Conservation (phyloP, 805 yeast species). For the Trichomonascus vanleenenianus region DNA sequence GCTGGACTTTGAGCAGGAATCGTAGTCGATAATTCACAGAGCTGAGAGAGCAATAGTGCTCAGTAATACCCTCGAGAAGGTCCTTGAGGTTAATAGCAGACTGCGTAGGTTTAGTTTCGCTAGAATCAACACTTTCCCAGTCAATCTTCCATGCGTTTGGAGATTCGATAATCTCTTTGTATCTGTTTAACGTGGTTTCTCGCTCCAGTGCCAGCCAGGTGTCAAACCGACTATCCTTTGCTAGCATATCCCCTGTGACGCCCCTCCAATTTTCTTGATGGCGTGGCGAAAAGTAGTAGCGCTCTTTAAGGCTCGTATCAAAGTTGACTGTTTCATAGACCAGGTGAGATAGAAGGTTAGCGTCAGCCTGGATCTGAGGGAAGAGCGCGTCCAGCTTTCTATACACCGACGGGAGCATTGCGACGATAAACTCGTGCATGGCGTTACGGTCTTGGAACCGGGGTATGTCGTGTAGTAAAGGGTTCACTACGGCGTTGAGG, state of each 20-base stretch:
- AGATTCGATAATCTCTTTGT: constrained; percentile 41
- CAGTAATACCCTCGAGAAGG: constrained; percentile 48
- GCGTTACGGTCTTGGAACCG: constrained; percentile 23
- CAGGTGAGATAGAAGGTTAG: constrained; percentile 48
- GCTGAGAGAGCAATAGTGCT: constrained; percentile 37
- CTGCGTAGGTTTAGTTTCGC: constrained; percentile 50
- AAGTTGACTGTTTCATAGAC: constrained; percentile 51
- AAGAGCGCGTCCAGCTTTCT: constrained; percentile 33
- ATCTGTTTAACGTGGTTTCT: constrained; percentile 37
- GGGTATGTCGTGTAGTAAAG: constrained; percentile 11
- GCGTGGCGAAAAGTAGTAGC: constrained; percentile 42
- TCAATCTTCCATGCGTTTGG: constrained; percentile 51
- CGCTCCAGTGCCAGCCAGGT: constrained; percentile 50
- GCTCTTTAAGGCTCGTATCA: constrained; percentile 41
- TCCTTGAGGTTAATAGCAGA: constrained; percentile 52
- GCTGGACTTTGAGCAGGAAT: constrained; percentile 51
- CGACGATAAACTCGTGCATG: constrained; percentile 36
- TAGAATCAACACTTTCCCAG: constrained; percentile 40
- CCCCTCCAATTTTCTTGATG: constrained; percentile 37
- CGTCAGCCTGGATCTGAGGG: constrained; percentile 26
- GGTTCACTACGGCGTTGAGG: constrained; percentile 20
- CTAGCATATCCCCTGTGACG: constrained; percentile 27
- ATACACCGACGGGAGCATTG: constrained; percentile 41
- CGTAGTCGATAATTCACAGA: constrained; percentile 48
- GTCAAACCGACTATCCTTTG: constrained; percentile 28